A percentile compares a stretch with the other conserved stretches of the same genome.
Conservation (phyloP, 768 basidiomycete genomes). For the Mycena belliarum region DNA sequence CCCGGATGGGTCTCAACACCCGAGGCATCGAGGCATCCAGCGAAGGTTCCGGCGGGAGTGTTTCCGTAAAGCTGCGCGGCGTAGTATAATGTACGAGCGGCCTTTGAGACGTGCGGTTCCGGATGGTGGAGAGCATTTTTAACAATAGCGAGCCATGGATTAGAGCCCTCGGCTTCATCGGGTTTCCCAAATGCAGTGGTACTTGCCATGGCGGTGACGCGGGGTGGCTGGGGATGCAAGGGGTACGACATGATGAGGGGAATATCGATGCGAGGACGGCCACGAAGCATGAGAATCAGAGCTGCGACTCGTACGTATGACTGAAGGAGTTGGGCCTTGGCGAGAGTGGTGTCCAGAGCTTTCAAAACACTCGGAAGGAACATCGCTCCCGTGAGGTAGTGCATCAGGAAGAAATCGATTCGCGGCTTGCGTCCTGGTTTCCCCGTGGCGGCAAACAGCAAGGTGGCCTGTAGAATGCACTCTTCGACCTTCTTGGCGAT, state of each 20-base stretch:
- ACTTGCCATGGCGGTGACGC: neutral
- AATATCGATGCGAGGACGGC: conserved; percentile 54
- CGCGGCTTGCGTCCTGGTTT: conserved; percentile 49
- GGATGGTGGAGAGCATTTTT: conserved; percentile 44
- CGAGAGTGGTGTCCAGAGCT: conserved; percentile 31
- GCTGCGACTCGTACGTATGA: conserved; percentile 41
- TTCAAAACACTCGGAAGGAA: conserved; percentile 48
- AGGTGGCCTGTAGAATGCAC: conserved; percentile 46
- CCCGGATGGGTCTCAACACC: conserved; percentile 47
- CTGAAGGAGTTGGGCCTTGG: conserved; percentile 49
- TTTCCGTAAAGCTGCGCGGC: conserved; percentile 49
- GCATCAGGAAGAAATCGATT: conserved; percentile 63
- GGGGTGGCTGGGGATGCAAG: conserved; percentile 36
- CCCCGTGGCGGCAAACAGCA: conserved; percentile 51
- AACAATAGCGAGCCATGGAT: conserved; percentile 55
- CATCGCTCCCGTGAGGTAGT: conserved; percentile 52
- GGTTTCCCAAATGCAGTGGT: neutral
- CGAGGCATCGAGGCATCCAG: conserved; percentile 41
- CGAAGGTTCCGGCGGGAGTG: conserved; percentile 38
- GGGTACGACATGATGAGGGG: conserved; percentile 44
- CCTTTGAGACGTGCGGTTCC: conserved; percentile 54
- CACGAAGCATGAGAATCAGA: conserved; percentile 40
- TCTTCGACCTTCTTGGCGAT: conserved; percentile 48
- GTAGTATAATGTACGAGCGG: conserved; percentile 46
- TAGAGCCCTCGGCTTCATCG: conserved; percentile 19